phyloP scores from a whole-genome alignment of 2,329 filamentous ascomycete species.

The Trichoderma oligosporum region DNA sequence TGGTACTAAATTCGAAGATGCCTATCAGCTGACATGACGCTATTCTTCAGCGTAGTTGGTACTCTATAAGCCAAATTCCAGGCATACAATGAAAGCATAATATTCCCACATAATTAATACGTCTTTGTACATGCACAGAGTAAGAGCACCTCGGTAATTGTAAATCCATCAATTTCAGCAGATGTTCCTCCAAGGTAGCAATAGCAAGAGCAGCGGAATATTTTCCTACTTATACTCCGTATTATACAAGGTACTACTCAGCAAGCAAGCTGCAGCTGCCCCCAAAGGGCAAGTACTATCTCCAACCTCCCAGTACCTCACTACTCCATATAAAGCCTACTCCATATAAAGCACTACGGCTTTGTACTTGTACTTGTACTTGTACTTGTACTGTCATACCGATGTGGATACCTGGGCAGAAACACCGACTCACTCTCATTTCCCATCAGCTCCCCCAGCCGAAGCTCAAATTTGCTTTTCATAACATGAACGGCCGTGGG shows the following conservation, averaged over 20 bases:
- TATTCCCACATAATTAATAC: no score
- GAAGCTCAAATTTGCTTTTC: not conserved
- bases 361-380: not conserved
- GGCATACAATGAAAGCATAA: no score
- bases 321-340: not conserved
- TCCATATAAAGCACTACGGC: not conserved
- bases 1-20: no score
- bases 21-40: no score
- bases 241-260: no score
- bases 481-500: not conserved
- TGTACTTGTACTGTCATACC: not conserved
- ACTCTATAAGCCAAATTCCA: no score
- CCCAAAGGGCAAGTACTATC: not conserved
- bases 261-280: not conserved
- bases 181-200: not conserved
- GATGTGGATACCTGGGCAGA: not conserved
- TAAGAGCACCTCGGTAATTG: no score
- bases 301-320: not conserved
- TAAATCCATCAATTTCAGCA: no score
- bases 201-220: conserved; percentile 4
- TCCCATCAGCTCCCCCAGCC: not conserved
- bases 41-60: no score
- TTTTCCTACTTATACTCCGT: no score
- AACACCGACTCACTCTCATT: conserved; percentile 16
- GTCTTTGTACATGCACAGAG: not conserved